phyloP scores from a whole-genome alignment of 2,329 filamentous ascomycete species.

The Nemania sp. region DNA sequence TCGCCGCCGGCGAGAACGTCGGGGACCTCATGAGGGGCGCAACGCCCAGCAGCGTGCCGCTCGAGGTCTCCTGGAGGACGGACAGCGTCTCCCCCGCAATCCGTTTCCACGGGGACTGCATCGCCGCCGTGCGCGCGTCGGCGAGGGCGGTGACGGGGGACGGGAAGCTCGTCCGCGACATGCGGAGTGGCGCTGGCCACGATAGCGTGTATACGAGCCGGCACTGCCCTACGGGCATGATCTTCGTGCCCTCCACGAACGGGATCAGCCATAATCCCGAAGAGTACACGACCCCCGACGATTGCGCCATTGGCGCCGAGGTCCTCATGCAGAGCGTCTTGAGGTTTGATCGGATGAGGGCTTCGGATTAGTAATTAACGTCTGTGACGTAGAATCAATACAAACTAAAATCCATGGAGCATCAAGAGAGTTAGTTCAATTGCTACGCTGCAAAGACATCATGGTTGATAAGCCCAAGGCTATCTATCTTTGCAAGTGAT shows the following conservation, averaged over 20 bases:
- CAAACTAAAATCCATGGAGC: too few relatives aligned
- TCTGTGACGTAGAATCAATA: too few relatives aligned
- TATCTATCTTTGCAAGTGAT: background rate
- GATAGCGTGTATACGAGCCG: slow-evolving; percentile 64
- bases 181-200: slow-evolving; percentile 50
- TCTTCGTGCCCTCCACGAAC: slow-evolving; percentile 67
- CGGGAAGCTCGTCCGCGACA: slow-evolving; percentile 43
- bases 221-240: slow-evolving; percentile 66
- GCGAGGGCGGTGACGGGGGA: slow-evolving; percentile 62
- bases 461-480: background rate
- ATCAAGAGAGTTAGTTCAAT: too few relatives aligned
- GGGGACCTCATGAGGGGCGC: slow-evolving; percentile 47
- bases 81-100: slow-evolving; percentile 67
- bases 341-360: slow-evolving; percentile 43
- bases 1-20: slow-evolving; percentile 62
- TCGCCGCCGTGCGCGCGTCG: slow-evolving; percentile 65
- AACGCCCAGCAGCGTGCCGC: slow-evolving; percentile 29
- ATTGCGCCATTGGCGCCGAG: slow-evolving; percentile 59
- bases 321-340: slow-evolving; percentile 51
- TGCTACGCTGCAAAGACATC: background rate
- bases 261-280: slow-evolving; percentile 67
- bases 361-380: background rate
- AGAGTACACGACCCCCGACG: slow-evolving; percentile 64
- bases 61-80: slow-evolving; percentile 52
- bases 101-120: slow-evolving; percentile 69